These are phyloP conservation scores for Beauveria pseudobassiana DNA, from an alignment of 2,329 filamentous ascomycete species.

Conservation along the genomic window DNA sequence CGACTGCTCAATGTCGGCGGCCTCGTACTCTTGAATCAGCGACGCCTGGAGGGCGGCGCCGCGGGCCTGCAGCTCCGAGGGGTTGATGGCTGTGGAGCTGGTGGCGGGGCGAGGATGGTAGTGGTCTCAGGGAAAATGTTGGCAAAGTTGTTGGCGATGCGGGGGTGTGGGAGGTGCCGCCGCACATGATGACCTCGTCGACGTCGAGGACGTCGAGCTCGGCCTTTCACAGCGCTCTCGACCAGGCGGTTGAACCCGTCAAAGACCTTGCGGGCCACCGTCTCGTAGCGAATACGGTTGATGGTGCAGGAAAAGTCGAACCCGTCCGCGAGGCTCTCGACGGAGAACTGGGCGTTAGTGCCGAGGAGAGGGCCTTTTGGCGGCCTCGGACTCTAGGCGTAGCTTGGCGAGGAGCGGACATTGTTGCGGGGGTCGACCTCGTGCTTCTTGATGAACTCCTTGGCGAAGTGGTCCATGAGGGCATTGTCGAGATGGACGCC, in stretches of 20 bases:
- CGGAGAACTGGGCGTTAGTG: constrained; percentile 80
- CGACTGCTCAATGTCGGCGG: constrained; percentile 88
- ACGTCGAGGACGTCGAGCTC: constrained; percentile 86
- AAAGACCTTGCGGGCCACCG: constrained; percentile 79
- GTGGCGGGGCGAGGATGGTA: constrained; percentile 73
- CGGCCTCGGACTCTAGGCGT: constrained; percentile 80
- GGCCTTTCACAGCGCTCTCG: constrained; percentile 79
- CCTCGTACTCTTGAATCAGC: constrained; percentile 89
- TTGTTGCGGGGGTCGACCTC: constrained; percentile 79
- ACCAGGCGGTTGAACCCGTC: constrained; percentile 81
- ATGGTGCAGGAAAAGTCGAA: constrained; percentile 87
- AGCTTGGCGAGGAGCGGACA: constrained; percentile 82
- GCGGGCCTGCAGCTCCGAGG: constrained; percentile 79
- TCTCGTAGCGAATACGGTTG: constrained; percentile 90
- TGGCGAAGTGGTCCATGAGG: constrained; percentile 92
- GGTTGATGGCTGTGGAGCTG: constrained; percentile 72
- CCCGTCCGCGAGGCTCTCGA: constrained; percentile 84
- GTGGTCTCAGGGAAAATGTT: constrained; percentile 76
- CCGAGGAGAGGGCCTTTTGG: constrained; percentile 92
- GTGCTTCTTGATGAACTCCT: constrained; percentile 98
- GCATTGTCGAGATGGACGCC: constrained; percentile 83
- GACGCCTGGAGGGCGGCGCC: constrained; percentile 94
- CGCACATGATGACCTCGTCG: constrained; percentile 88
- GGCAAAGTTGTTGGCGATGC: constrained; percentile 75
- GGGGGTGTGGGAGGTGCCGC: constrained; percentile 87